phyloP scores from a whole-genome alignment of 2,329 filamentous ascomycete species.

The Colletotrichum navitas region DNA sequence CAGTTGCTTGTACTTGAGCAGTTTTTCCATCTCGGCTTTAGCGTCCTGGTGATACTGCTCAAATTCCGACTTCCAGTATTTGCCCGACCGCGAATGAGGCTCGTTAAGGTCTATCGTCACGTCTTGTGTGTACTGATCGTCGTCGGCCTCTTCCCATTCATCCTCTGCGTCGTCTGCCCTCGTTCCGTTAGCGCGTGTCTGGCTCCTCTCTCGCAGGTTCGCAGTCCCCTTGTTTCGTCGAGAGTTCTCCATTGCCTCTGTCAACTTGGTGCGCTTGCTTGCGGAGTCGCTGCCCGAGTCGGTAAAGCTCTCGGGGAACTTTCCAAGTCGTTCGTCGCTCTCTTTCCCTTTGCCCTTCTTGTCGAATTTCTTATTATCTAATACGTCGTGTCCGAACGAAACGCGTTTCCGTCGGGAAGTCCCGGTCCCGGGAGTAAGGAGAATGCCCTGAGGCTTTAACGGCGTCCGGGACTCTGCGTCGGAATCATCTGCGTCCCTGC shows the following conservation, averaged over 20 bases:
- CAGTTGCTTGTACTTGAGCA: conserved; percentile 83
- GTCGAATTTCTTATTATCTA: conserved; percentile 53
- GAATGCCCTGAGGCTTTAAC: conserved; percentile 65
- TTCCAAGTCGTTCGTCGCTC: conserved; percentile 49
- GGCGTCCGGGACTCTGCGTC: conserved; percentile 58
- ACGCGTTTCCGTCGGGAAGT: conserved; percentile 73
- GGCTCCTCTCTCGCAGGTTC: conserved; percentile 23
- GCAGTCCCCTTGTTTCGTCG: conserved; percentile 47
- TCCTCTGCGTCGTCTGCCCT: conserved; percentile 53
- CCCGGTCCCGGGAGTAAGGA: conserved; percentile 73
- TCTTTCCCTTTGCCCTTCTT: conserved; percentile 47
- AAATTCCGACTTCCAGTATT: conserved; percentile 85
- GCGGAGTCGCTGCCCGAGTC: conserved; percentile 42
- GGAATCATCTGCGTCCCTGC: conserved; percentile 33
- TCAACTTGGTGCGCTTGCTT: conserved; percentile 58
- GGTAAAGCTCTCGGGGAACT: conserved; percentile 48
- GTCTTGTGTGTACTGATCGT: conserved; percentile 66
- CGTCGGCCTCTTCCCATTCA: conserved; percentile 64
- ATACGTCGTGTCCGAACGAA: conserved; percentile 71
- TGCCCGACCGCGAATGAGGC: conserved; percentile 80
- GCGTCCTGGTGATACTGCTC: conserved; percentile 80
- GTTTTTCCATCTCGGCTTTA: conserved; percentile 79
- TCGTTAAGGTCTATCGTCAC: conserved; percentile 79
- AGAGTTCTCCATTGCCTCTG: conserved; percentile 60
- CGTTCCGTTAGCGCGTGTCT: conserved; percentile 38